Conservation (phyloP, 2,329 filamentous ascomycete genomes). For the Beauveria rudraprayagi region DNA sequence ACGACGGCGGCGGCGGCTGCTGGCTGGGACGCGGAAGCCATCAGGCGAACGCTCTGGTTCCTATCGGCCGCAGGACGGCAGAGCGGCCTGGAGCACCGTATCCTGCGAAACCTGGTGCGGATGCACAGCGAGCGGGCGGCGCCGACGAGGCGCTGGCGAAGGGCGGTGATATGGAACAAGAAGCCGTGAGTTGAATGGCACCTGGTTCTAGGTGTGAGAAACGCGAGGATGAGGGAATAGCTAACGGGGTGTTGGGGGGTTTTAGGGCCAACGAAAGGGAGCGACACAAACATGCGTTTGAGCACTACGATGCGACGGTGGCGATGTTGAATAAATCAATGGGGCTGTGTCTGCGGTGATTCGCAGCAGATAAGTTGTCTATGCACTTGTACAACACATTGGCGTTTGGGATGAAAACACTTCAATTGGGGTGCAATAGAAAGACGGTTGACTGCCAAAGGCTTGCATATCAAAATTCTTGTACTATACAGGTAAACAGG, state of each 20-base stretch:
- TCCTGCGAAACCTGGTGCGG: slow-evolving; percentile 60
- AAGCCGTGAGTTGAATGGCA: slow-evolving; percentile 17
- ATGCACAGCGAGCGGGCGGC: slow-evolving; percentile 17
- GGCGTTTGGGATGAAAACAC: neutral
- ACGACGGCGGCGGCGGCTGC: slow-evolving; percentile 12
- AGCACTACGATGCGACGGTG: slow-evolving; percentile 61
- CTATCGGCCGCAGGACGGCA: slow-evolving; percentile 54
- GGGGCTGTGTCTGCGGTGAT: slow-evolving; percentile 53
- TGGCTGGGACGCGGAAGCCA: slow-evolving; percentile 34
- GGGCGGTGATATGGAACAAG: slow-evolving; percentile 16
- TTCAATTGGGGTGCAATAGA: neutral
- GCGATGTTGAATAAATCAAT: slow-evolving; percentile 68
- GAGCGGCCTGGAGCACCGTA: slow-evolving; percentile 61
- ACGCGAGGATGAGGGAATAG: neutral
- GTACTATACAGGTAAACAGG: neutral
- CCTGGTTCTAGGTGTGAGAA: neutral
- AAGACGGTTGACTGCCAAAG: neutral
- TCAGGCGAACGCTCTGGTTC: slow-evolving; percentile 63
- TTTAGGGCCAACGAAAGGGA: slow-evolving; percentile 16
- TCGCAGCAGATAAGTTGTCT: no score
- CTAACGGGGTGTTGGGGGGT: neutral
- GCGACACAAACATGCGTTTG: slow-evolving; percentile 32
- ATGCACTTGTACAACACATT: neutral
- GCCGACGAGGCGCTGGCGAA: slow-evolving; percentile 15
- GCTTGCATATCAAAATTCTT: neutral